Conservation (phyloP, 1,139 yeast species). For the Geotrichum macrosporum region DNA sequence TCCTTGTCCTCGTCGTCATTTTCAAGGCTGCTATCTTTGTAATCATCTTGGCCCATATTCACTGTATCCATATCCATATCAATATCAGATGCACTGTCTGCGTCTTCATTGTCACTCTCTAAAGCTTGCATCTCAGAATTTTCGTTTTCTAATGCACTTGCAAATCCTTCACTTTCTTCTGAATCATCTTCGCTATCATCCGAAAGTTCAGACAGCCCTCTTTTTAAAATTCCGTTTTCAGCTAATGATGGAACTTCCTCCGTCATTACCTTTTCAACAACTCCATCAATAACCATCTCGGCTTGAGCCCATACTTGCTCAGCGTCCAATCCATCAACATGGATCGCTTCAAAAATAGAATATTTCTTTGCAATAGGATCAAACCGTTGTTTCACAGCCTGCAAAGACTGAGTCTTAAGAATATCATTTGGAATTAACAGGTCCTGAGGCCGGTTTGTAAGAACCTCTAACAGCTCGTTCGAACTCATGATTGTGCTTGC, state of each 20-base stretch:
- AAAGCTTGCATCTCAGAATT: constrained; percentile 20
- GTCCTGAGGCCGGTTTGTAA: constrained; percentile 32
- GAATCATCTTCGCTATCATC: constrained; percentile 30
- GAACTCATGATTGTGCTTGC: constrained; percentile 10
- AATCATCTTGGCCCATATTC: constrained; percentile 28
- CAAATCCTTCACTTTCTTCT: constrained; percentile 28
- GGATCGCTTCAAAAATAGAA: constrained; percentile 75
- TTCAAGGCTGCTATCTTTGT: constrained; percentile 24
- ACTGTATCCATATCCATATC: constrained; percentile 23
- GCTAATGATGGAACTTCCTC: constrained; percentile 28
- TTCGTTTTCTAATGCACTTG: constrained; percentile 24
- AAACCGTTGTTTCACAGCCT: constrained; percentile 50
- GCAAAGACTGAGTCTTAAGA: constrained; percentile 34
- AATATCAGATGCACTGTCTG: constrained; percentile 21
- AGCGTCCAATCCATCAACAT: constrained; percentile 82
- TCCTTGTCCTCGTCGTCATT: too few species aligned
- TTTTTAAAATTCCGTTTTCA: constrained; percentile 21
- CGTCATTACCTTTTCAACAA: constrained; percentile 52
- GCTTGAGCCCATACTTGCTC: constrained; percentile 94
- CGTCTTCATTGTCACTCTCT: constrained; percentile 20
- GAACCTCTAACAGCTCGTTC: constrained; percentile 20
- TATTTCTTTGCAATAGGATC: constrained; percentile 63
- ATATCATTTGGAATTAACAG: constrained; percentile 31
- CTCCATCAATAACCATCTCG: constrained; percentile 71
- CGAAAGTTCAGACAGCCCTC: constrained; percentile 25